Evolutionary conservation across 164 flowering plant species (phyloP), one percentile per base, ranked within the genome.

Genomic region (Annona cherimola): DNA sequence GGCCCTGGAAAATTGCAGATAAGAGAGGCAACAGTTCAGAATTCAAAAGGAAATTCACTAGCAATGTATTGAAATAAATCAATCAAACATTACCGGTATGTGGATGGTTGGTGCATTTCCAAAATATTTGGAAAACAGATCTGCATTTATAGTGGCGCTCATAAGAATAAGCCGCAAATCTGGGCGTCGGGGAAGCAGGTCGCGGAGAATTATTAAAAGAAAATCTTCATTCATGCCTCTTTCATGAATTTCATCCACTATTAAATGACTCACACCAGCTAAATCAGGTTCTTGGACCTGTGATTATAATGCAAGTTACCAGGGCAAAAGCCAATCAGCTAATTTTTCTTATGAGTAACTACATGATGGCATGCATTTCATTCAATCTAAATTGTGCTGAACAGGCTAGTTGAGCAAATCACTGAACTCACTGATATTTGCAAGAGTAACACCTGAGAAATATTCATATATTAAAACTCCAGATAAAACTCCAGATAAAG

Each of bases 201-300:
- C 97, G 45, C 86, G 91, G 77, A 94, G 66, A 72, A 94, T 94
- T 63, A 94, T 92, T 61, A 94, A 54, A 4, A 94, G 84, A 76
- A 94, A 94, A 82, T 94, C 99, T 72, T 94, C 99, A 86, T 94
- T 90, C 89, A 94, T 88, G 70, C 99, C 99, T 83, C 99, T 87
- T 86, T 94, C 99, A 85, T 94, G 99, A 73, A 94, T 94, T 86
- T 94, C 99, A 83, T 94, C 99, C 61, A 94, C 96, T 63, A 94
- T 76, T 83, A 94, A 83, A 85, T 94, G 97, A 83, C 92, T 94
- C 57, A 90, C 85, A 68, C 95, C 92, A 72, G 84, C 83, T 68
- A 94, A 81, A 65, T 80, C 67, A 46, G 99, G 97, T 71, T 94
- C 97, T 72, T 88, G 86, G 76, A 91, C 90, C 99, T 94, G 91